Evolutionary conservation across 305 asterid genomes (phyloP).

Genomic region (Fraxinus albicans): DNA sequence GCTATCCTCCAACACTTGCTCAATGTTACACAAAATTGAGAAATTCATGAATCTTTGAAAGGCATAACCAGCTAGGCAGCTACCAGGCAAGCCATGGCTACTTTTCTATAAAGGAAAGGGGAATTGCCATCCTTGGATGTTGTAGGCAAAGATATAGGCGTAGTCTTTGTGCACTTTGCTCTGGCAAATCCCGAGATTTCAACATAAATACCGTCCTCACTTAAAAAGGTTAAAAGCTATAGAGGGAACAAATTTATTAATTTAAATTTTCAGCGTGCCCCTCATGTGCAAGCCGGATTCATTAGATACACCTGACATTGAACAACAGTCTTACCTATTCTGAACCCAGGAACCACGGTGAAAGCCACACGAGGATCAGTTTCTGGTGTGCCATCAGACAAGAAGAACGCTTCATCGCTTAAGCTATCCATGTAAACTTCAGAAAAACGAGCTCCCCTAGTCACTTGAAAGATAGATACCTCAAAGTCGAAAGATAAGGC

Average conservation of each 20-base stretch:
- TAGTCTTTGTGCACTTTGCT: neutral
- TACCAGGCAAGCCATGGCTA: neutral
- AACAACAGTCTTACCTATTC: conserved; percentile 42
- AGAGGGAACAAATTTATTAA: neutral
- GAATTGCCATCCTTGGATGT: neutral
- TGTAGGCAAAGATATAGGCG: neutral
- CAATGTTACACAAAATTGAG: conserved; percentile 20
- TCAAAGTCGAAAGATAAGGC: conserved; percentile 30
- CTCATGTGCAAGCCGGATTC: neutral
- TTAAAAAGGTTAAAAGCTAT: neutral
- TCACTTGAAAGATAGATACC: conserved; percentile 29
- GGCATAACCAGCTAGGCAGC: neutral
- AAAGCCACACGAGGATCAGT: conserved; percentile 34
- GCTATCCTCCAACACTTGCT: conserved; percentile 6
- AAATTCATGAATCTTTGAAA: conserved; percentile 1
- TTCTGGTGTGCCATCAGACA: conserved; percentile 14
- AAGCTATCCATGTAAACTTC: conserved; percentile 49
- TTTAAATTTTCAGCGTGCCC: neutral
- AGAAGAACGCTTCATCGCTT: conserved; percentile 32
- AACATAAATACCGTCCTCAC: neutral
- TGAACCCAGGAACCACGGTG: conserved; percentile 40
- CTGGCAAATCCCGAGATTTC: conserved; percentile 3
- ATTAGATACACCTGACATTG: conserved; percentile 55
- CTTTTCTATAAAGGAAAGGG: neutral
- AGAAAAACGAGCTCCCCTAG: conserved; percentile 29